Conservation (phyloP, 306 rosid species). For the Echinosophora koreensis region DNA sequence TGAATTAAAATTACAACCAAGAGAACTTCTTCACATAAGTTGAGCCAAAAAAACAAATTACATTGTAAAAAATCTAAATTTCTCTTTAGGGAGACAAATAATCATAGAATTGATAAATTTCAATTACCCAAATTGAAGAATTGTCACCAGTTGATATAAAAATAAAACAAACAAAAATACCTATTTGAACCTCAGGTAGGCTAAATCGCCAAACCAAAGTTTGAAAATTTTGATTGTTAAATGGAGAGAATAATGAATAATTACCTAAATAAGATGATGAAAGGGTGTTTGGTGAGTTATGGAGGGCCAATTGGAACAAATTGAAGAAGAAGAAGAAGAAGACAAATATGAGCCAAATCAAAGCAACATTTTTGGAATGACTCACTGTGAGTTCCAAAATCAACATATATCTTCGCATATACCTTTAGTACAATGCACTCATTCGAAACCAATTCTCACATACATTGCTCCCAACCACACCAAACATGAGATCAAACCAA, state of each 20-base stretch:
- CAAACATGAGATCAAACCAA: too few species aligned
- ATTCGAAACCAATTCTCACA: too few species aligned
- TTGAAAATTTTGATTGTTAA: background rate
- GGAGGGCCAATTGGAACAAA: constrained; percentile 71
- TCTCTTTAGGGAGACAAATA: constrained; percentile 1
- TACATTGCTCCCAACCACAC: too few species aligned
- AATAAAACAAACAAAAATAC: background rate
- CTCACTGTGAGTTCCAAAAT: constrained; percentile 34
- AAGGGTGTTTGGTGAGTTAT: constrained; percentile 47
- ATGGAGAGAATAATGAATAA: background rate
- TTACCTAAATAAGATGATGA: constrained; percentile 52
- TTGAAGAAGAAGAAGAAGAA: constrained; percentile 62
- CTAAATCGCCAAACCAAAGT: constrained; percentile 12
- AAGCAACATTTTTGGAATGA: too few species aligned
- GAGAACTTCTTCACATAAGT: background rate
- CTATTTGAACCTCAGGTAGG: background rate
- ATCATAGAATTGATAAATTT: constrained; percentile 10
- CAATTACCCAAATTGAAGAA: constrained; percentile 18
- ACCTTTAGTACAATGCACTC: too few species aligned
- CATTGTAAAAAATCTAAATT: background rate
- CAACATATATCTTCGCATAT: too few species aligned
- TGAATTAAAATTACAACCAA: constrained; percentile 23
- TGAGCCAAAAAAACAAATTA: background rate
- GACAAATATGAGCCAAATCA: constrained; percentile 75
- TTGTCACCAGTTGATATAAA: background rate